Evolutionary conservation across 148 eudicot species (phyloP).

Genomic region (Talinum fruticosum): DNA sequence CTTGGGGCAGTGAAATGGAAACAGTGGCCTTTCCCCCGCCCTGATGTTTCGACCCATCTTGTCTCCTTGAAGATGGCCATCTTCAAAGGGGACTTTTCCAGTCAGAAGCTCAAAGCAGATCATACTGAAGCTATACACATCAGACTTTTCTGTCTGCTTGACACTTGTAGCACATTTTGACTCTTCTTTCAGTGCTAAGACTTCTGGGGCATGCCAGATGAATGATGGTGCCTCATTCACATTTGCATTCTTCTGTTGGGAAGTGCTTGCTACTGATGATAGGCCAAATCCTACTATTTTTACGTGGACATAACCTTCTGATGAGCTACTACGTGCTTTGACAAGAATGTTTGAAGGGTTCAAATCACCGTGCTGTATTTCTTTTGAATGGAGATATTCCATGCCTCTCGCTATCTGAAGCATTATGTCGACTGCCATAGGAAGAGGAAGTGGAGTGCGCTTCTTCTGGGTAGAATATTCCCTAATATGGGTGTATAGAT

Average conservation of each 20-base stretch:
- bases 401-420: slow-evolving; percentile 86
- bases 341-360: slow-evolving; percentile 67
- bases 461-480: slow-evolving; percentile 53
- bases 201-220: slow-evolving; percentile 81
- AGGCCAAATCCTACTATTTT: slow-evolving; percentile 60
- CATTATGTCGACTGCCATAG: slow-evolving; percentile 66
- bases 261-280: slow-evolving; percentile 26
- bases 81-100: slow-evolving; percentile 77
- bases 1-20: slow-evolving; percentile 64
- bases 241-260: slow-evolving; percentile 30
- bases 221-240: slow-evolving; percentile 34
- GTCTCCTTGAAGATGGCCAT: slow-evolving; percentile 75
- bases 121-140: slow-evolving; percentile 85
- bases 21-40: slow-evolving; percentile 76
- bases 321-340: slow-evolving; percentile 29
- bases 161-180: slow-evolving; percentile 12
- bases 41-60: slow-evolving; percentile 66
- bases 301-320: slow-evolving; percentile 54
- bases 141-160: slow-evolving; percentile 55
- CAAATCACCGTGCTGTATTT: slow-evolving; percentile 62
- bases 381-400: slow-evolving; percentile 79
- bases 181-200: slow-evolving; percentile 52
- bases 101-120: slow-evolving; percentile 75
- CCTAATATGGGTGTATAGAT: slow-evolving; percentile 50
- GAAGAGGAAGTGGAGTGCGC: slow-evolving; percentile 45